A percentile compares a stretch with the other conserved stretches of the same genome.
Conservation (phyloP, 345 rosid species). For the Melaleuca alternifolia region DNA sequence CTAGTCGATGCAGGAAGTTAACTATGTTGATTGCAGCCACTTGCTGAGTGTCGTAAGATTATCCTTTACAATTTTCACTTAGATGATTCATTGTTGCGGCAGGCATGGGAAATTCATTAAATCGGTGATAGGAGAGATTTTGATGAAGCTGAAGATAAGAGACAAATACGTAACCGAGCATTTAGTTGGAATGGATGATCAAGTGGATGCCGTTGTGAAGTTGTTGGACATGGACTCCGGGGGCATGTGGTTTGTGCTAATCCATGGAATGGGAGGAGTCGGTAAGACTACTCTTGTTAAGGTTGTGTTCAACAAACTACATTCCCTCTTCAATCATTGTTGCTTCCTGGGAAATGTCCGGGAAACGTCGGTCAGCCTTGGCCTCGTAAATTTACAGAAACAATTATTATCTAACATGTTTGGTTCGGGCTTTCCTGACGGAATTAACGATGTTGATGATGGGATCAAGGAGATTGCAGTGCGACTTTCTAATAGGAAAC, state of each 20-base stretch:
- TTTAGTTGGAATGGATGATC: background rate
- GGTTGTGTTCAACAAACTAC: background rate
- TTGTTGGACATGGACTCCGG: background rate
- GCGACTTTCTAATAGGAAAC: background rate
- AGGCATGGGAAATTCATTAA: background rate
- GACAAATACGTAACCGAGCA: background rate
- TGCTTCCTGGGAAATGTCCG: background rate
- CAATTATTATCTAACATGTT: background rate
- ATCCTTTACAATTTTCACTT: background rate
- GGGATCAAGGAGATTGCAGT: background rate
- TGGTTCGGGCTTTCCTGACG: rapidly evolving
- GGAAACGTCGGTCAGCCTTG: background rate
- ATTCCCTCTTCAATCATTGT: background rate
- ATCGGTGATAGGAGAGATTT: background rate
- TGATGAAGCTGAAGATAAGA: background rate
- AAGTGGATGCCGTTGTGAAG: background rate
- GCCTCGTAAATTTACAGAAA: background rate
- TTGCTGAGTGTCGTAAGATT: rapidly evolving
- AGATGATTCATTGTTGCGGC: background rate
- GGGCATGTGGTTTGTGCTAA: background rate
- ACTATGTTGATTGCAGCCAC: background rate
- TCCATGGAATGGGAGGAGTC: background rate
- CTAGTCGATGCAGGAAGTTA: background rate
- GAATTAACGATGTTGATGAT: background rate
- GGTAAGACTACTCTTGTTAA: background rate